Evolutionary conservation across 2,329 filamentous ascomycete species (phyloP).

Genomic region (Periconia macrospinosa): DNA sequence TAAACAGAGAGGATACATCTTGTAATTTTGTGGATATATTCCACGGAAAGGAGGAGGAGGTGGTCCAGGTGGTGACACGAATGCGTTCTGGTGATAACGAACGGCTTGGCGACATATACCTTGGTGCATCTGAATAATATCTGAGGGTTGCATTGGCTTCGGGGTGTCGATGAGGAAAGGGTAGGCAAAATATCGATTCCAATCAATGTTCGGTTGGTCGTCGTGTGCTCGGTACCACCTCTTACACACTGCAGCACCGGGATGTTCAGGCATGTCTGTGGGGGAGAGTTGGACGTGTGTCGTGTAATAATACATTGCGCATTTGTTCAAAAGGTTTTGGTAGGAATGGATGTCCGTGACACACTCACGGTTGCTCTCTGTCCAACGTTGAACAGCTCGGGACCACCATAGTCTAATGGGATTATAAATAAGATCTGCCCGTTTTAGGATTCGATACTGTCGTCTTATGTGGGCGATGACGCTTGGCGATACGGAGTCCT

Average conservation of each 20-base stretch:
- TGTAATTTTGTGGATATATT: neutral
- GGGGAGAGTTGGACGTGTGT: slow-evolving; percentile 17
- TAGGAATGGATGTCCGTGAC: no score
- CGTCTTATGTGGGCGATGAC: no score
- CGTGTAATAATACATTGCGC: no score
- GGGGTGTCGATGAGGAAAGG: neutral
- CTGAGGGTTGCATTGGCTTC: neutral
- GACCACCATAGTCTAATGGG: no score
- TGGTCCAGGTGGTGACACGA: no score
- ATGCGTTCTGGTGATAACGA: neutral
- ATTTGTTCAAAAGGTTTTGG: no score
- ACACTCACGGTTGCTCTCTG: no score
- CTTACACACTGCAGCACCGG: neutral
- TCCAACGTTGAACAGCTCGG: slow-evolving; percentile 11
- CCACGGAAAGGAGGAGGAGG: neutral
- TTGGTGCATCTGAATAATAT: neutral
- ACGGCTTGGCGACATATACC: neutral
- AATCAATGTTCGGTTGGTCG: slow-evolving; percentile 2
- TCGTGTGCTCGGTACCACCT: neutral
- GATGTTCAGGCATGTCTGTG: slow-evolving; percentile 28
- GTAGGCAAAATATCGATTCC: neutral
- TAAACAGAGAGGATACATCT: neutral
- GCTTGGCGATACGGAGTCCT: no score
- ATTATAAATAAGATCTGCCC: no score
- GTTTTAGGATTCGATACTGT: no score